Evolutionary conservation across 352 stramenopile genomes (phyloP).

Genomic region (Globisporangium ultimum): DNA sequence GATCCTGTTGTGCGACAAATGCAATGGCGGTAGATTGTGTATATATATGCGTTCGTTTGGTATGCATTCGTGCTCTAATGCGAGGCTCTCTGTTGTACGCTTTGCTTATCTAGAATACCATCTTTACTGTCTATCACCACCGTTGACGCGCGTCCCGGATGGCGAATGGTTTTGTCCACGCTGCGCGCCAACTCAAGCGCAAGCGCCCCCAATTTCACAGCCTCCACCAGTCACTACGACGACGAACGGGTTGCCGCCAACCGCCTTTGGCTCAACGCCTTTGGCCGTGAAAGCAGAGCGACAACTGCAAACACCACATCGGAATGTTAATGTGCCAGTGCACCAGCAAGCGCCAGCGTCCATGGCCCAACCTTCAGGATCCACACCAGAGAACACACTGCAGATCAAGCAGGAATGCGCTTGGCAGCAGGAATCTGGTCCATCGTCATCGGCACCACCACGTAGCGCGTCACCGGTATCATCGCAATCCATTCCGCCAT

Average conservation of each 20-base stretch:
- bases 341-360: neutral
- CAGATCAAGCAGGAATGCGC: neutral
- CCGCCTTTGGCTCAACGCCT: neutral
- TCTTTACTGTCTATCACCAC: constrained; percentile 52
- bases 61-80: neutral
- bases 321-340: neutral
- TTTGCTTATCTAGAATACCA: constrained; percentile 36
- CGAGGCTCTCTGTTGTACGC: neutral
- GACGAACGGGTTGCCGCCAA: neutral
- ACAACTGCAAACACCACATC: neutral
- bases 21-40: constrained; percentile 26
- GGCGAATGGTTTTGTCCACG: constrained; percentile 58
- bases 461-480: neutral
- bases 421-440: neutral
- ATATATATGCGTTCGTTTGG: neutral
- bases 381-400: neutral
- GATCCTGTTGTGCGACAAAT: constrained; percentile 56
- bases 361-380: neutral
- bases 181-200: constrained; percentile 16
- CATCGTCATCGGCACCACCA: constrained; percentile 7
- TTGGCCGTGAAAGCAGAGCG: neutral
- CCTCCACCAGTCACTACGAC: constrained; percentile 10
- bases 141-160: constrained; percentile 35
- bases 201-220: neutral
- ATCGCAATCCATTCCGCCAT: constrained; percentile 14